Conservation (phyloP, 345 rosid species). For the Theobroma cacao region DNA sequence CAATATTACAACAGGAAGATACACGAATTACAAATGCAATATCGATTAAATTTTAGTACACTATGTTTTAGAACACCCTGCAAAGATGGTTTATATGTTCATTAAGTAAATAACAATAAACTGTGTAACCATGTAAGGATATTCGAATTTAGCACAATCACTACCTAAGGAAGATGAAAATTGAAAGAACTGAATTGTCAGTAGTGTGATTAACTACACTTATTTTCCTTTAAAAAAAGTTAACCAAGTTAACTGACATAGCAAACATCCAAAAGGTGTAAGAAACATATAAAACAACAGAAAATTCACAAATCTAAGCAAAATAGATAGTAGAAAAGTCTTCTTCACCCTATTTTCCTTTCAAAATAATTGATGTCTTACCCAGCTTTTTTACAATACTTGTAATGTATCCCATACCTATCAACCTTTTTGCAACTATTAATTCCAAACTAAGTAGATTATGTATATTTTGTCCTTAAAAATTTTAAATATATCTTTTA, state of each 20-base stretch:
- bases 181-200: no score
- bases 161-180: no score
- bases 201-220: no score
- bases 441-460: not conserved
- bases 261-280: not conserved
- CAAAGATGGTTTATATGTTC: not conserved
- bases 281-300: not conserved
- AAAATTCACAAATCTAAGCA: not conserved
- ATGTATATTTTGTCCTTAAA: not conserved
- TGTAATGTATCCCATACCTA: not conserved
- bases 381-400: not conserved
- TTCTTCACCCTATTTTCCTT: not conserved
- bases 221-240: not conserved
- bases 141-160: not conserved
- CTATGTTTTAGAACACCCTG: not conserved
- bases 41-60: not conserved
- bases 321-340: not conserved
- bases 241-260: not conserved
- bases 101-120: not conserved
- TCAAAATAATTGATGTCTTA: not conserved
- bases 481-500: not conserved
- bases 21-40: not conserved
- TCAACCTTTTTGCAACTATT: not conserved
- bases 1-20: not conserved
- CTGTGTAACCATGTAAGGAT: not conserved